Conservation (phyloP, 2,329 filamentous ascomycete genomes). For the Cladosporium sp. region DNA sequence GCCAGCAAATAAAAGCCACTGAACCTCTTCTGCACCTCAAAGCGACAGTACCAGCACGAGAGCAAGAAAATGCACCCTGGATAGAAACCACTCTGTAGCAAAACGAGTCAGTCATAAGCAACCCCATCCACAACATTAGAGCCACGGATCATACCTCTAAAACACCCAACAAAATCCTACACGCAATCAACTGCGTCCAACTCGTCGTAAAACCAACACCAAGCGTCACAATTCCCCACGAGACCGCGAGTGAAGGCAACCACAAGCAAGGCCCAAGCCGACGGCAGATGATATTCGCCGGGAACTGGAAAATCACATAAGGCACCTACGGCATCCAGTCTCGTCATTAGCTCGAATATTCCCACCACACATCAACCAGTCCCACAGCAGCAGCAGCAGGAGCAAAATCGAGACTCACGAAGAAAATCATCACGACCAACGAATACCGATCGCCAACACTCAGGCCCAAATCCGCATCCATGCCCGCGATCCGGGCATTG, state of each 20-base stretch:
- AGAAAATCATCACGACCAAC: constrained; percentile 67
- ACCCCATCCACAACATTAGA: neutral
- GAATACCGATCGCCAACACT: constrained; percentile 20
- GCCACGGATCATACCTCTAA: constrained; percentile 51
- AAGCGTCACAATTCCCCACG: constrained; percentile 64
- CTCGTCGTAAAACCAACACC: constrained; percentile 62
- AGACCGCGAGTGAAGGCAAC: constrained; percentile 42
- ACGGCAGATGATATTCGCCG: constrained; percentile 67
- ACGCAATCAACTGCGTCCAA: constrained; percentile 54
- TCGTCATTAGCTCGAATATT: neutral
- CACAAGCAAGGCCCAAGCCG: constrained; percentile 55
- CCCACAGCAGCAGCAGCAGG: too few species aligned
- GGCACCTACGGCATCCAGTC: constrained; percentile 31
- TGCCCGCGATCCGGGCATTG: constrained; percentile 70
- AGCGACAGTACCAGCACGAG: constrained; percentile 54
- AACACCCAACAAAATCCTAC: constrained; percentile 62
- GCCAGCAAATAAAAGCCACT: constrained; percentile 54
- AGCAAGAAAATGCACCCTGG: constrained; percentile 64
- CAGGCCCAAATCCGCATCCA: constrained; percentile 39
- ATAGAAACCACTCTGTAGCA: constrained; percentile 46
- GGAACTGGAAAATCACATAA: constrained; percentile 71
- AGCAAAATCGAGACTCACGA: constrained; percentile 48
- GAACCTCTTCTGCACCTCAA: constrained; percentile 15
- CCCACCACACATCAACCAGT: neutral
- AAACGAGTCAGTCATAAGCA: neutral